These are phyloP conservation scores for Ogataea pilisensis DNA, from an alignment of 805 yeast species.

Conservation along the genomic window DNA sequence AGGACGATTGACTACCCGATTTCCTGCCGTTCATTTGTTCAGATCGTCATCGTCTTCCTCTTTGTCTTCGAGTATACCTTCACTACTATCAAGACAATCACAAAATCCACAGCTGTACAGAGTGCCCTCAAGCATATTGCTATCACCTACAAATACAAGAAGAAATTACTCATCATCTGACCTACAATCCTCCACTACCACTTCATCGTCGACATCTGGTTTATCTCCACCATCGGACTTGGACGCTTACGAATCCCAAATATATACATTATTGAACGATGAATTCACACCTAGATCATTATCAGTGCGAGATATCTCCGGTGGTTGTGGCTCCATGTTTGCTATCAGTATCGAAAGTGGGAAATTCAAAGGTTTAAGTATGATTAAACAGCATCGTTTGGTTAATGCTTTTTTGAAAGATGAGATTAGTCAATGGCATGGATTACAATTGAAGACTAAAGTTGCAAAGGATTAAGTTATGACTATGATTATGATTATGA, in stretches of 20 bases:
- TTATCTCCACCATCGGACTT: conserved; percentile 18
- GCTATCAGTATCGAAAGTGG: conserved; percentile 73
- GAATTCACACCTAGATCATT: conserved; percentile 59
- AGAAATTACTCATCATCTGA: not conserved
- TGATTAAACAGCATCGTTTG: conserved; percentile 88
- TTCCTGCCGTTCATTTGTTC: not conserved
- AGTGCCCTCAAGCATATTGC: too few relatives aligned
- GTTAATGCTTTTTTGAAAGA: conserved; percentile 80
- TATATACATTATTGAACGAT: conserved; percentile 50
- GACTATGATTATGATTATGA: too few relatives aligned
- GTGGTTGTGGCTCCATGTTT: conserved; percentile 98
- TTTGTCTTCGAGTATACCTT: not conserved
- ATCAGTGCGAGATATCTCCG: conserved; percentile 78
- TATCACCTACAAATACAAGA: not conserved
- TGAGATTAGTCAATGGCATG: conserved; percentile 92
- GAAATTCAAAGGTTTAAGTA: conserved; percentile 72
- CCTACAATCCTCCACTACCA: not conserved
- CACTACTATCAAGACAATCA: not conserved
- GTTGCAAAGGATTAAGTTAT: conserved; percentile 29
- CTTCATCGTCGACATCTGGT: not conserved
- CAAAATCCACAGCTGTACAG: not conserved
- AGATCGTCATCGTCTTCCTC: not conserved
- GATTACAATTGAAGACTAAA: conserved; percentile 79
- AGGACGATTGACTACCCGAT: too few relatives aligned
- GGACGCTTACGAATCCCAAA: conserved; percentile 62